A percentile compares a stretch with the other conserved stretches of the same genome.
phyloP scores from a whole-genome alignment of 2,329 filamentous ascomycete genomes.

The Fusarium lyarnte region DNA sequence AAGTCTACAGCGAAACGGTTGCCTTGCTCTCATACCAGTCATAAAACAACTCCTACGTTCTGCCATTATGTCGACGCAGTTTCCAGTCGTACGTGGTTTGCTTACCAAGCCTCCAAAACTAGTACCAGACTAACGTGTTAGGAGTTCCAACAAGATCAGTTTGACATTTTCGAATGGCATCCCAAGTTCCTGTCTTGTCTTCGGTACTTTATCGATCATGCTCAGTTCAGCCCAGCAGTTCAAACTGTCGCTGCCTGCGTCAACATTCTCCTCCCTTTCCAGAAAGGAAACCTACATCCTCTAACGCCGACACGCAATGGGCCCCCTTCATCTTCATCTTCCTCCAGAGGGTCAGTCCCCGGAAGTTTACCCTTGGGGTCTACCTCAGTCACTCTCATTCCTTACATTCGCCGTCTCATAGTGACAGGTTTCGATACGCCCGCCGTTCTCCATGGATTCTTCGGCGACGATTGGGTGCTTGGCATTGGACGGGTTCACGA shows the following conservation, averaged over 20 bases:
- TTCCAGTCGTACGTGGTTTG: conserved; percentile 37
- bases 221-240: conserved; percentile 82
- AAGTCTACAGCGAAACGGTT: neutral
- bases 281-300: conserved; percentile 60
- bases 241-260: conserved; percentile 90
- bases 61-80: conserved; percentile 39
- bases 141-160: conserved; percentile 60
- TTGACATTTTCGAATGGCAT: conserved; percentile 94
- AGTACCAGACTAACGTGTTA: conserved; percentile 22
- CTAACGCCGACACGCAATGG: conserved; percentile 53
- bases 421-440: conserved; percentile 91
- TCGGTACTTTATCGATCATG: conserved; percentile 89
- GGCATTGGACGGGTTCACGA: conserved; percentile 88
- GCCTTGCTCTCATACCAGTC: neutral
- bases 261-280: conserved; percentile 91
- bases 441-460: conserved; percentile 91
- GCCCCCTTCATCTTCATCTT: conserved; percentile 38
- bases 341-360: conserved; percentile 44
- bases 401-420: conserved; percentile 89
- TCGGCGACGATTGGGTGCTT: conserved; percentile 88
- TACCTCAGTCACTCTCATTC: conserved; percentile 74
- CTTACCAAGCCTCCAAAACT: conserved; percentile 3
- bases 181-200: conserved; percentile 90
- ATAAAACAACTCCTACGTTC: neutral
- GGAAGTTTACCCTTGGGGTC: conserved; percentile 21